Conservation (phyloP, 192 early-diverging fungal species). For the Pilobolus umbonatus region DNA sequence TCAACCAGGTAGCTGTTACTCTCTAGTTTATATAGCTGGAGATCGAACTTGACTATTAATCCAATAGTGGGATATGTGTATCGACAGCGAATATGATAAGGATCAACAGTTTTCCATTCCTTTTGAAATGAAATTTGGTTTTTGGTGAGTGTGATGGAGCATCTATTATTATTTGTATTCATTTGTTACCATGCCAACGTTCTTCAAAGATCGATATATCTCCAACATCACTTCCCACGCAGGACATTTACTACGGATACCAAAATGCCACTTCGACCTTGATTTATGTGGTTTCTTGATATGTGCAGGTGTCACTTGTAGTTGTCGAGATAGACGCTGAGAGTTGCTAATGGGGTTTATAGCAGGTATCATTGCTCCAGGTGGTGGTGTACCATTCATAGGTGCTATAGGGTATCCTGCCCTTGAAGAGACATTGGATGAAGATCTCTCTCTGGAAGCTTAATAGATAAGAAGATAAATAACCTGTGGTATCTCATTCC, state of each 20-base stretch:
- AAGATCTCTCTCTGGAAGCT: conserved; percentile 1
- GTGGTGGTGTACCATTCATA: conserved; percentile 25
- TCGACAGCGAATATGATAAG: conserved; percentile 78
- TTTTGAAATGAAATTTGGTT: conserved; percentile 10
- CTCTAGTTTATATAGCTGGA: conserved; percentile 93
- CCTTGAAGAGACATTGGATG: background rate
- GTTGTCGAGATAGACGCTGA: conserved; percentile 8
- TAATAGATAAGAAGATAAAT: too few species aligned
- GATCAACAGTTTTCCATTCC: conserved; percentile 88
- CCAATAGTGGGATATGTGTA: conserved; percentile 48
- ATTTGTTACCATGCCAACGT: conserved; percentile 70
- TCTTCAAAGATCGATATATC: conserved; percentile 88
- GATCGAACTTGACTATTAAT: conserved; percentile 81
- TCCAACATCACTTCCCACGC: conserved; percentile 97
- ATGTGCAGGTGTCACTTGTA: conserved; percentile 15
- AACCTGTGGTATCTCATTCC: background rate
- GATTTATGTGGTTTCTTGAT: conserved; percentile 34
- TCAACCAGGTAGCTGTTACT: conserved; percentile 91
- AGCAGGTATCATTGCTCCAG: conserved; percentile 24
- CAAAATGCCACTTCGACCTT: conserved; percentile 96
- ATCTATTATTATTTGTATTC: background rate
- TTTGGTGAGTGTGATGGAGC: background rate
- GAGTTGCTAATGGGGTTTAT: conserved; percentile 14
- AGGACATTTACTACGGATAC: conserved; percentile 87
- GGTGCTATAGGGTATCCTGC: conserved; percentile 18